Conservation (phyloP, 805 yeast species). For the Myxozyma melibiosi region DNA sequence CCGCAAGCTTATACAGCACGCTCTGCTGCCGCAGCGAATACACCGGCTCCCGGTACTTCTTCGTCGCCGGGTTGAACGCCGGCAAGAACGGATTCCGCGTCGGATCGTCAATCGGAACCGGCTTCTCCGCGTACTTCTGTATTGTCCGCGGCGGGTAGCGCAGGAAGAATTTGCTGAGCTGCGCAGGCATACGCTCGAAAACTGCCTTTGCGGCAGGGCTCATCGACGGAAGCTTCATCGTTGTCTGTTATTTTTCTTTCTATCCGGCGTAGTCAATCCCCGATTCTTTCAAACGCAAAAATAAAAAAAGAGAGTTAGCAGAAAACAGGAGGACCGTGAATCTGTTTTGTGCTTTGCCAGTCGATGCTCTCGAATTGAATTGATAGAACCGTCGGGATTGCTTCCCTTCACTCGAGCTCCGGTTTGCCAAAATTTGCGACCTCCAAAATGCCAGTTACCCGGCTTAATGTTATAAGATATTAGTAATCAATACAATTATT, state of each 20-base stretch:
- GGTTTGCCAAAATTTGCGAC: not conserved
- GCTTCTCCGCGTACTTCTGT: constrained; percentile 58
- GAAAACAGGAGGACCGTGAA: too few species aligned
- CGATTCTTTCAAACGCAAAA: not conserved
- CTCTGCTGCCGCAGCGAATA: constrained; percentile 75
- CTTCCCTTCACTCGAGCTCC: too few species aligned
- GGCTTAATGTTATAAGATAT: too few species aligned
- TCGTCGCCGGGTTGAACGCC: constrained; percentile 73
- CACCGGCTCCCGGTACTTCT: constrained; percentile 66
- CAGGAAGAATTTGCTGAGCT: constrained; percentile 67
- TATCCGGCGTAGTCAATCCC: not conserved
- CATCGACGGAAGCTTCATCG: constrained; percentile 3
- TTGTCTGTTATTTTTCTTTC: too few species aligned
- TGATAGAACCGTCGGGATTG: too few species aligned
- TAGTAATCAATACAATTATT: too few species aligned
- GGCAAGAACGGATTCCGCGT: constrained; percentile 79
- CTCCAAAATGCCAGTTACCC: not conserved
- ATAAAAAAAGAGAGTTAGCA: too few species aligned
- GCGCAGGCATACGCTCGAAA: constrained; percentile 61
- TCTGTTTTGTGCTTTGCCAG: too few species aligned
- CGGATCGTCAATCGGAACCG: constrained; percentile 61
- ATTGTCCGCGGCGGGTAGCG: constrained; percentile 76
- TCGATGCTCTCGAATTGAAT: too few species aligned
- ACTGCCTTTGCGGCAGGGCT: constrained; percentile 15
- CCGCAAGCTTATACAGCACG: constrained; percentile 72